These are phyloP conservation scores for Salvia sclarea DNA, from an alignment of 305 asterid genomes.

Conservation along the genomic window DNA sequence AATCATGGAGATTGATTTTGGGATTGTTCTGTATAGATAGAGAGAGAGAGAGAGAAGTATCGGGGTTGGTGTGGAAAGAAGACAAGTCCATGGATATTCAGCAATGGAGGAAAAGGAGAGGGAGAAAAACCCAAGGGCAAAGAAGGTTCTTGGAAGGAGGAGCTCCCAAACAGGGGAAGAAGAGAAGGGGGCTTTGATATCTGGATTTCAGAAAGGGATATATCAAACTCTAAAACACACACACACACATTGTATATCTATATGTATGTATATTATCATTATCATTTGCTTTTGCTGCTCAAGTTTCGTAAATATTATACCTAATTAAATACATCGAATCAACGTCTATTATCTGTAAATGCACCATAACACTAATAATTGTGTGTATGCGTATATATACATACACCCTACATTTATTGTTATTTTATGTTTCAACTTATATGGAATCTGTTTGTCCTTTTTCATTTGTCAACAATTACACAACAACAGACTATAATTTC, in stretches of 20 bases:
- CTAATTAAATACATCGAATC: constrained; percentile 15
- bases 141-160: constrained; percentile 39
- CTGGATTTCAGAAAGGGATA: constrained; percentile 31
- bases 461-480: background rate
- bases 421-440: background rate
- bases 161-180: constrained; percentile 6
- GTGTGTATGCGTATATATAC: background rate
- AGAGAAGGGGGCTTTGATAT: background rate
- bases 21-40: background rate
- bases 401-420: background rate
- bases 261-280: background rate
- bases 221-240: background rate
- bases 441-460: constrained; percentile 9
- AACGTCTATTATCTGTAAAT: background rate
- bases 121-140: background rate
- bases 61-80: constrained; percentile 21
- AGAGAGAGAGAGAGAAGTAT: background rate
- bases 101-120: constrained; percentile 21
- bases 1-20: constrained; percentile 20
- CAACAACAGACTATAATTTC: no score
- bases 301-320: constrained; percentile 1
- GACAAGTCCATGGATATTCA: constrained; percentile 28
- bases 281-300: background rate
- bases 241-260: background rate
- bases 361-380: background rate